Evolutionary conservation across 495 filamentous ascomycete species (phyloP).

Genomic region (Paragyromitra xinjiangensis): DNA sequence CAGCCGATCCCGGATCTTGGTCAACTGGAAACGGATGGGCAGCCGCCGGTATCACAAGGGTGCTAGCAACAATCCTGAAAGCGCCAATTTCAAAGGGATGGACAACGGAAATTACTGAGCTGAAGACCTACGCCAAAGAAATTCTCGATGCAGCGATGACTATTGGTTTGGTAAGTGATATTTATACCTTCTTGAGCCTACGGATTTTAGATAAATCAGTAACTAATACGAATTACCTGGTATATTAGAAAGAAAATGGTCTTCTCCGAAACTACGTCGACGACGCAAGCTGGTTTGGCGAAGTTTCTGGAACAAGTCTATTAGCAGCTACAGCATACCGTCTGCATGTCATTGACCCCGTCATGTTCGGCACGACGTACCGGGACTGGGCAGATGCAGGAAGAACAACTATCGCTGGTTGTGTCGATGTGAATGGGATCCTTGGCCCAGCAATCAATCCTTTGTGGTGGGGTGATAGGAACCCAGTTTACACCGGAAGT

Average conservation of each 20-base stretch:
- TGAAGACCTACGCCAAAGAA: conserved; percentile 60
- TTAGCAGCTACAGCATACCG: conserved; percentile 62
- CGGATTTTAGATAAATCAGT: not conserved
- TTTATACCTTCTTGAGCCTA: not conserved
- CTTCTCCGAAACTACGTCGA: conserved; percentile 65
- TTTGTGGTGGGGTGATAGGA: conserved; percentile 61
- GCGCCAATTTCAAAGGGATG: conserved; percentile 56
- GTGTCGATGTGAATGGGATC: conserved; percentile 60
- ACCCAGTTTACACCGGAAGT: conserved; percentile 57
- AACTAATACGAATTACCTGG: not conserved
- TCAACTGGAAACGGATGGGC: conserved; percentile 67
- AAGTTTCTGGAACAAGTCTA: conserved; percentile 64
- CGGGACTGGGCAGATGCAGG: conserved; percentile 62
- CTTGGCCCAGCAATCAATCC: conserved; percentile 63
- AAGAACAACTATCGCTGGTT: conserved; percentile 57
- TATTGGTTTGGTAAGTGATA: conserved; percentile 52
- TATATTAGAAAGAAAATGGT: conserved; percentile 59
- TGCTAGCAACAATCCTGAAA: conserved; percentile 62
- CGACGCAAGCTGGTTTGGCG: conserved; percentile 64
- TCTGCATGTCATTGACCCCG: conserved; percentile 61
- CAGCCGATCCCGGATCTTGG: conserved; percentile 62
- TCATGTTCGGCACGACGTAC: conserved; percentile 60
- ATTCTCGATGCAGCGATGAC: conserved; percentile 64
- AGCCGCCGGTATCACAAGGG: conserved; percentile 63
- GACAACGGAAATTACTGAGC: conserved; percentile 53